Evolutionary conservation across 306 rosid genomes (phyloP).

Genomic region (Quercus berberidifolia): DNA sequence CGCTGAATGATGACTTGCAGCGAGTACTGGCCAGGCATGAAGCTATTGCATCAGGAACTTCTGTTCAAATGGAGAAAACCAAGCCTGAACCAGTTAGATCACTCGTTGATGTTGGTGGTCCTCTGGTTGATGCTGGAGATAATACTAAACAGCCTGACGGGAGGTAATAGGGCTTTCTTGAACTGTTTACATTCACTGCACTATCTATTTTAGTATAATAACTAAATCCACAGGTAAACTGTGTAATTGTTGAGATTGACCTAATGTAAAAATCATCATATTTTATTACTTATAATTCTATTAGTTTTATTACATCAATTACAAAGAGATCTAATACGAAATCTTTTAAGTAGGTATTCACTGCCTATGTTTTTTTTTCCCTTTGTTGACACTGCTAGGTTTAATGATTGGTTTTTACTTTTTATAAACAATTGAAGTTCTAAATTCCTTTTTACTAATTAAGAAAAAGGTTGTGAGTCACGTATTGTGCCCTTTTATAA

Average conservation of each 20-base stretch:
- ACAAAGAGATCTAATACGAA: not conserved
- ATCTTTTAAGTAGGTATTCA: not conserved
- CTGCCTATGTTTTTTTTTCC: not conserved
- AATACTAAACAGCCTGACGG: constrained; percentile 46
- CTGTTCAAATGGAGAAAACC: constrained; percentile 47
- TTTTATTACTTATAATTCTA: no score
- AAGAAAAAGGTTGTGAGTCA: no score
- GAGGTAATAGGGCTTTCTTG: constrained; percentile 41
- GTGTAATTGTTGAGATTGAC: not conserved
- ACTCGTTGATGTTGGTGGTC: constrained; percentile 56
- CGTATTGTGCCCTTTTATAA: not conserved
- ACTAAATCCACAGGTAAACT: not conserved
- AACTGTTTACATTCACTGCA: not conserved
- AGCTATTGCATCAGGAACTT: constrained; percentile 74
- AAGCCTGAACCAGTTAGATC: constrained; percentile 50
- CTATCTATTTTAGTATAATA: not conserved
- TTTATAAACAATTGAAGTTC: not conserved
- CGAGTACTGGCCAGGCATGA: constrained; percentile 88
- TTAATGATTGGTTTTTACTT: not conserved
- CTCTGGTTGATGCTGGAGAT: constrained; percentile 82
- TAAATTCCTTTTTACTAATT: not conserved
- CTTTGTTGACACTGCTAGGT: not conserved
- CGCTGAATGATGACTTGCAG: constrained; percentile 95
- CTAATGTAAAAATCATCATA: not conserved
- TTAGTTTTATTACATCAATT: not conserved